phyloP scores from a whole-genome alignment of 1,284 basidiomycete genomes.

The Moesziomyces antarcticus region DNA sequence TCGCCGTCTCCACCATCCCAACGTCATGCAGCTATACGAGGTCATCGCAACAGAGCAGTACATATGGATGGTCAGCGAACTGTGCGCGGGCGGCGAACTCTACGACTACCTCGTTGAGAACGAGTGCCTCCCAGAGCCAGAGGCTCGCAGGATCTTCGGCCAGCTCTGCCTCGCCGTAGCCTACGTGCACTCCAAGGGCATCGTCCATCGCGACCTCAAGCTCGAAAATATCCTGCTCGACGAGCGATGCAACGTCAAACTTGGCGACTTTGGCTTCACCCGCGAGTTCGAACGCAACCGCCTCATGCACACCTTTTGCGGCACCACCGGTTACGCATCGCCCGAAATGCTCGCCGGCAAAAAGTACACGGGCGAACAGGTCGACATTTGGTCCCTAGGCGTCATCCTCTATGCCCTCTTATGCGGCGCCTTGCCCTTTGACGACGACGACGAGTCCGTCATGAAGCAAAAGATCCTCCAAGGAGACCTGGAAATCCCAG shows the following conservation, averaged over 20 bases:
- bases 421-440: constrained; percentile 94
- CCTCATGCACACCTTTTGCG: constrained; percentile 93
- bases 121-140: constrained; percentile 63
- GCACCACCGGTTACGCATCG: constrained; percentile 92
- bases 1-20: constrained; percentile 91
- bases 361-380: constrained; percentile 93
- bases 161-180: constrained; percentile 69
- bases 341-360: constrained; percentile 92
- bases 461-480: constrained; percentile 89
- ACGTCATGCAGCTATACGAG: constrained; percentile 95
- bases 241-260: constrained; percentile 69
- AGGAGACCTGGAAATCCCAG: constrained; percentile 88
- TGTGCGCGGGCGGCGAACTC: constrained; percentile 85
- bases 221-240: constrained; percentile 73
- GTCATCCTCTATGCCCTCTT: constrained; percentile 94
- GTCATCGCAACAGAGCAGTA: constrained; percentile 93
- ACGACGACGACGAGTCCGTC: constrained; percentile 89
- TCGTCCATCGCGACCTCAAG: constrained; percentile 70
- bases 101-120: constrained; percentile 70
- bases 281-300: constrained; percentile 87
- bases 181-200: constrained; percentile 69
- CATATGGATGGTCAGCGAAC: constrained; percentile 97
- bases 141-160: constrained; percentile 68
- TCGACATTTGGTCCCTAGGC: constrained; percentile 96
- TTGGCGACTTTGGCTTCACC: constrained; percentile 97